Evolutionary conservation across 495 filamentous ascomycete species (phyloP).

Genomic region (Aspergillus sparsus): DNA sequence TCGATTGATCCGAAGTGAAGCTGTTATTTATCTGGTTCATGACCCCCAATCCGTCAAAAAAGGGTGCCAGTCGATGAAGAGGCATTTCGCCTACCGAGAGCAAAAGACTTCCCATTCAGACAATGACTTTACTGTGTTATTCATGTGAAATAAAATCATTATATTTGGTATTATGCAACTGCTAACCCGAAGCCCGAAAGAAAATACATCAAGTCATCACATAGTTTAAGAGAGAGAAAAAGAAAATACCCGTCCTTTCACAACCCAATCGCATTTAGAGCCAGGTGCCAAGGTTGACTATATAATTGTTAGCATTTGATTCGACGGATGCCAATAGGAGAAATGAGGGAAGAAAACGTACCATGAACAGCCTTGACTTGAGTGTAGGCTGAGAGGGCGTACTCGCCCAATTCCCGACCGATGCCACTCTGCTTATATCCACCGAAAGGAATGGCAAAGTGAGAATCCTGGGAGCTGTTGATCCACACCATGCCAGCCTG

Average conservation of each 20-base stretch:
- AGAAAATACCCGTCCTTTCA: too few species aligned
- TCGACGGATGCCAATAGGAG: too few species aligned
- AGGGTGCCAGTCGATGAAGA: too few species aligned
- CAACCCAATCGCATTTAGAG: conserved; percentile 39
- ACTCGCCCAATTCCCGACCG: conserved; percentile 84
- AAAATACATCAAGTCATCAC: neutral
- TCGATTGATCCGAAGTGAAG: too few species aligned
- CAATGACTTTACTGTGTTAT: neutral
- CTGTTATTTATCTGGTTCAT: too few species aligned
- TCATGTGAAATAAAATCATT: neutral
- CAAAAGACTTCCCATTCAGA: neutral
- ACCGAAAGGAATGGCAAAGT: conserved; percentile 80
- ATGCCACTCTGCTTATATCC: conserved; percentile 96
- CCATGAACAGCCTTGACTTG: conserved; percentile 76
- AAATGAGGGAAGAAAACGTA: too few species aligned
- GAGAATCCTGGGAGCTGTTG: conserved; percentile 79
- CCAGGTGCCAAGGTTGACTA: conserved; percentile 67
- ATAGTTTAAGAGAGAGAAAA: neutral
- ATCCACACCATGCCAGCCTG: conserved; percentile 98
- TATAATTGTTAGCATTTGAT: too few species aligned
- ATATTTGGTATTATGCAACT: conserved; percentile 1
- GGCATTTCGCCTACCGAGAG: too few species aligned
- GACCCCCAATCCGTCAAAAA: too few species aligned
- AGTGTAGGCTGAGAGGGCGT: conserved; percentile 75
- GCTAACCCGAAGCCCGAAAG: neutral